phyloP scores from a whole-genome alignment of 1,139 yeast genomes.

The Lodderomyces theae region DNA sequence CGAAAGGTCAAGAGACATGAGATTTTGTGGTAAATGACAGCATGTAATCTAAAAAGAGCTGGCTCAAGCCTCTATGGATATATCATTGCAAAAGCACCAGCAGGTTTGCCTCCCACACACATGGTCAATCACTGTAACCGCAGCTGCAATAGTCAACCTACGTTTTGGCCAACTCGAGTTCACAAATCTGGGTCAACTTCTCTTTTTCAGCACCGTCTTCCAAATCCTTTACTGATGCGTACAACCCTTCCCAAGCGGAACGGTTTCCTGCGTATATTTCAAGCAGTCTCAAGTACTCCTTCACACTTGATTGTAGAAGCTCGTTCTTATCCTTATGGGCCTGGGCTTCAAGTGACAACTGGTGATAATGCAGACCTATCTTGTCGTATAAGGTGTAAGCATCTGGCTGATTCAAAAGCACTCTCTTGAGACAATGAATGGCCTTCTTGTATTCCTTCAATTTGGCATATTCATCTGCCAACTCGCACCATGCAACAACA shows the following conservation, averaged over 20 bases:
- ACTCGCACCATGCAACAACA: slow-evolving; percentile 72
- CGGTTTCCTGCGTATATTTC: background rate
- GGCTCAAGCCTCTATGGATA: too few relatives aligned
- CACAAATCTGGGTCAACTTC: background rate
- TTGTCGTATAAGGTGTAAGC: slow-evolving; percentile 72
- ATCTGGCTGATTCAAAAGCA: slow-evolving; percentile 61
- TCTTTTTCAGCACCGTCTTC: background rate
- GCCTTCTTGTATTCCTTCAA: slow-evolving; percentile 70
- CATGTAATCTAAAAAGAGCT: too few relatives aligned
- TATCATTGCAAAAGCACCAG: too few relatives aligned
- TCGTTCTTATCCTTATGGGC: background rate
- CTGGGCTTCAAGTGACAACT: background rate
- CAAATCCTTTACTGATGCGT: background rate
- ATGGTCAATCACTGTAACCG: too few relatives aligned
- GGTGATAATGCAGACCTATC: slow-evolving; percentile 40
- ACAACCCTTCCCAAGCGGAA: slow-evolving; percentile 1
- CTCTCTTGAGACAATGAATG: slow-evolving; percentile 65
- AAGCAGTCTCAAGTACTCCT: background rate
- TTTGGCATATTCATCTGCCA: slow-evolving; percentile 58
- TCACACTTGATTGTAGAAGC: background rate
- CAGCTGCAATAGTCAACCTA: too few relatives aligned
- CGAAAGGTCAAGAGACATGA: too few relatives aligned
- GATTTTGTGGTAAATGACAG: too few relatives aligned
- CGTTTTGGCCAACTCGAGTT: background rate
- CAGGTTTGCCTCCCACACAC: too few relatives aligned